phyloP scores from a whole-genome alignment of 768 basidiomycete species.

The Tulasnella sp. region DNA sequence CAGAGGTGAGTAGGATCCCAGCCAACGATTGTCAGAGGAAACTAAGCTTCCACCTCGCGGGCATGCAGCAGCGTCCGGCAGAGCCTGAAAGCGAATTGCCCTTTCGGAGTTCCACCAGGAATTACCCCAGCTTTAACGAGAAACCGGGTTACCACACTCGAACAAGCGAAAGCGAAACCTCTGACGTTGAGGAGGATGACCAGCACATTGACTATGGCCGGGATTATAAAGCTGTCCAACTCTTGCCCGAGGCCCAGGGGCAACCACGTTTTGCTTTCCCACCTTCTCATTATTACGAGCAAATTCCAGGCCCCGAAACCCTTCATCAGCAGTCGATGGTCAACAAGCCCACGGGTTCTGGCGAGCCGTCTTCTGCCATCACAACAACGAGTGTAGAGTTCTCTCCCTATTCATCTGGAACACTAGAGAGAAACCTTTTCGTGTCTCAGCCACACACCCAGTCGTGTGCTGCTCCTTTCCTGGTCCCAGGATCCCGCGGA shows the following conservation, averaged over 20 bases:
- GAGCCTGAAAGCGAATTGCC: not conserved
- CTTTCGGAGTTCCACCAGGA: not conserved
- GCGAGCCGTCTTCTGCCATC: not conserved
- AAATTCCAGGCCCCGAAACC: not conserved
- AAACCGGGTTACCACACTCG: not conserved
- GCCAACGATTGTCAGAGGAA: not conserved
- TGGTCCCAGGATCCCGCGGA: not conserved
- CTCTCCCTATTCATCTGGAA: not conserved
- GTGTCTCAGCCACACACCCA: not conserved
- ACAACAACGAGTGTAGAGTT: not conserved
- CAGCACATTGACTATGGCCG: not conserved
- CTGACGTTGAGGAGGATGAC: not conserved
- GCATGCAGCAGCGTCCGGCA: not conserved
- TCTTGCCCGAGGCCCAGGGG: not conserved
- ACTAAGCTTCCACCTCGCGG: not conserved
- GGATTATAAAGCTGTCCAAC: not conserved
- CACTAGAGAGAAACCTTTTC: not conserved
- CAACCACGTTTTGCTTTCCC: not conserved
- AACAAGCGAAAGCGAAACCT: not conserved
- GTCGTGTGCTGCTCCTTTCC: not conserved
- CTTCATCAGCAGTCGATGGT: not conserved
- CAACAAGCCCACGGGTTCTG: not conserved
- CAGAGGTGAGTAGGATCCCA: not conserved
- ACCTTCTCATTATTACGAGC: not conserved
- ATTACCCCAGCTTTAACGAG: not conserved